phyloP scores from a whole-genome alignment of 2,329 filamentous ascomycete genomes.

The Polytolypa hystricis region DNA sequence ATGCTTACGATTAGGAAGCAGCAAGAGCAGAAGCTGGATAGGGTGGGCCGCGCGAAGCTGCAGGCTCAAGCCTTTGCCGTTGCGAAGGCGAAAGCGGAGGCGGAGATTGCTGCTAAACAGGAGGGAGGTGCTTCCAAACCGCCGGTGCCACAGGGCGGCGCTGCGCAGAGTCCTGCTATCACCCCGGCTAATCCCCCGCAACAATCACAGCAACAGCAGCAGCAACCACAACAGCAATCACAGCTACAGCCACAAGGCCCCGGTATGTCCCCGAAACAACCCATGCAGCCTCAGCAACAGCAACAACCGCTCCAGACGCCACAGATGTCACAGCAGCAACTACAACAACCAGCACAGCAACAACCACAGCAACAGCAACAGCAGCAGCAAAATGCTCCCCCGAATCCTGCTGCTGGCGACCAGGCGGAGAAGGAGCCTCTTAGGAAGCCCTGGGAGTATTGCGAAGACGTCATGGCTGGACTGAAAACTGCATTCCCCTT shows the following conservation, averaged over 20 bases:
- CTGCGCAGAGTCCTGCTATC: background rate
- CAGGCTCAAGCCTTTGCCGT: constrained; percentile 32
- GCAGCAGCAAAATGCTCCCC: constrained; percentile 13
- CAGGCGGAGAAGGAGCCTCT: constrained; percentile 34
- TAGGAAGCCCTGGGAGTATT: constrained; percentile 90
- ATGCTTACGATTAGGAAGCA: constrained; percentile 85
- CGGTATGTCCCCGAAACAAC: background rate
- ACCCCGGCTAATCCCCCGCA: background rate
- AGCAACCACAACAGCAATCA: background rate
- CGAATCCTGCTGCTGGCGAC: constrained; percentile 15
- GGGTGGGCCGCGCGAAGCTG: constrained; percentile 53
- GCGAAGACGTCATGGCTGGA: constrained; percentile 87
- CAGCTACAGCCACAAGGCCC: background rate
- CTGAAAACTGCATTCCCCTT: constrained; percentile 96
- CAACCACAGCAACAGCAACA: background rate
- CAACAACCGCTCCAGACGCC: background rate
- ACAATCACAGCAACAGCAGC: constrained; percentile 3
- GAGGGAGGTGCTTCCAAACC: constrained; percentile 34
- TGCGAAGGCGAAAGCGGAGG: constrained; percentile 18
- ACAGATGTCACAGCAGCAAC: background rate
- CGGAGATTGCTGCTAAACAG: constrained; percentile 30
- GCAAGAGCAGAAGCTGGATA: constrained; percentile 55
- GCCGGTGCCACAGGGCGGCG: constrained; percentile 5
- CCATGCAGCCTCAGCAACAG: background rate
- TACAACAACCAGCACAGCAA: background rate